Percentiles rank a stretch among this genome's conserved stretches.
Evolutionary conservation across 257 asterid species (phyloP).

Genomic region (Fraxinus americana): DNA sequence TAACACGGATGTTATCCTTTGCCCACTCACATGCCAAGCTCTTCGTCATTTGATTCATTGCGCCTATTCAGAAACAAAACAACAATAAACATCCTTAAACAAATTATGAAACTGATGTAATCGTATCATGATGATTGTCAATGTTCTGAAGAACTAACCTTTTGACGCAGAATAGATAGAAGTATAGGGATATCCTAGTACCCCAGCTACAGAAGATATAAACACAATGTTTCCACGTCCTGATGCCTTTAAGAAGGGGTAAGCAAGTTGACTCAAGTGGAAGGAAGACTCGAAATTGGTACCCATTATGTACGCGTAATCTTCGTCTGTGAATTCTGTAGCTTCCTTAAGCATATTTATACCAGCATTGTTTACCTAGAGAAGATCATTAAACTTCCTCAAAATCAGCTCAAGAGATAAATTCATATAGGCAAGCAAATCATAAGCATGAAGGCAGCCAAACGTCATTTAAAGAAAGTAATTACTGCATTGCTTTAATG

Average conservation of each 20-base stretch:
- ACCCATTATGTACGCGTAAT: neutral
- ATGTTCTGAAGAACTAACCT: neutral
- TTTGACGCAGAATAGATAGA: slow-evolving; percentile 6
- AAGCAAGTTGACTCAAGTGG: slow-evolving; percentile 18
- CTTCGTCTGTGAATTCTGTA: neutral
- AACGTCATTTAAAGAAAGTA: too few relatives aligned
- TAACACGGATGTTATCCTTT: neutral
- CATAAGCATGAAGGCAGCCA: too few relatives aligned
- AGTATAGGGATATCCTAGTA: neutral
- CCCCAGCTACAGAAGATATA: slow-evolving; percentile 9
- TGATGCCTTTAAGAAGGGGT: slow-evolving; percentile 23
- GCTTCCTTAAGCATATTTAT: neutral
- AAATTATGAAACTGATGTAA: neutral
- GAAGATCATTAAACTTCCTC: neutral
- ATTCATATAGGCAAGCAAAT: too few relatives aligned
- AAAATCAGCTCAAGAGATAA: too few relatives aligned
- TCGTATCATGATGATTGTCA: neutral
- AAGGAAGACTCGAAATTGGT: slow-evolving; percentile 18
- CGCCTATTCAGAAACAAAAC: neutral
- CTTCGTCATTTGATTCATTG: neutral
- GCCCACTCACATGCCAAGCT: neutral
- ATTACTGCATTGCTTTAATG: too few relatives aligned
- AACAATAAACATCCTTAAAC: neutral
- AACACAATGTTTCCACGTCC: slow-evolving; percentile 13
- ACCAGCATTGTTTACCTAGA: neutral